These are phyloP conservation scores for Calendula officinalis DNA, from an alignment of 129 eudicot genomes.

Conservation along the genomic window DNA sequence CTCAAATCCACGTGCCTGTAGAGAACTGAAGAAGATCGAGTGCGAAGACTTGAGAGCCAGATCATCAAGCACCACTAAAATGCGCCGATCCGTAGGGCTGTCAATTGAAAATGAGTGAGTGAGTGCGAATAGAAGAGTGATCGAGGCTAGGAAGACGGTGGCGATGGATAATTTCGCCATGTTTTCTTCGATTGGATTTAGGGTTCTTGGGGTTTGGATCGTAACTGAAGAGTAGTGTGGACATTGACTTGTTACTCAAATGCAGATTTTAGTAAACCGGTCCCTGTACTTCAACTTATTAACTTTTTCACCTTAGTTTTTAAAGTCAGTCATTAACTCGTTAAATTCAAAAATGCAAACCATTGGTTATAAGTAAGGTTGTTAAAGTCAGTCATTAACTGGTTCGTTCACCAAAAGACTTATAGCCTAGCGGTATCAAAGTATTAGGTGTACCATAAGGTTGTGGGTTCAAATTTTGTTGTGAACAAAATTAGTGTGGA, in stretches of 20 bases:
- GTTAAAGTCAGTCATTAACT: too few relatives aligned
- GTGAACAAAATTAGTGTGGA: too few relatives aligned
- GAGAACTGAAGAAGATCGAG: conserved; percentile 76
- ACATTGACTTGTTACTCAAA: too few relatives aligned
- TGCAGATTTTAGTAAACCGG: neutral
- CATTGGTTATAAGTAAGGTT: too few relatives aligned
- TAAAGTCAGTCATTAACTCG: too few relatives aligned
- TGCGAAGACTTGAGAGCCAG: conserved; percentile 74
- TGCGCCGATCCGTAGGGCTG: conserved; percentile 70
- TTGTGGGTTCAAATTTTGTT: too few relatives aligned
- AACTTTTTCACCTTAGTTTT: too few relatives aligned
- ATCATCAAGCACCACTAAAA: conserved; percentile 77
- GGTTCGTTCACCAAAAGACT: too few relatives aligned
- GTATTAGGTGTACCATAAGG: too few relatives aligned
- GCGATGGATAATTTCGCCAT: conserved; percentile 42
- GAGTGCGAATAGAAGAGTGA: conserved; percentile 37
- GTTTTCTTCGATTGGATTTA: neutral
- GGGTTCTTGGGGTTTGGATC: conserved; percentile 34
- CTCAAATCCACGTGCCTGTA: conserved; percentile 61
- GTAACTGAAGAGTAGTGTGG: neutral
- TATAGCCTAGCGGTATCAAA: too few relatives aligned
- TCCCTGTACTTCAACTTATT: neutral
- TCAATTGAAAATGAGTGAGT: conserved; percentile 63
- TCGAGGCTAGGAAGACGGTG: conserved; percentile 31
- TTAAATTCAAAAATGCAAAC: too few relatives aligned